Evolutionary conservation across 1,284 basidiomycete genomes (phyloP), one percentile per base, ranked within the genome.

Genomic region (Cryptococcus maquisensis): DNA sequence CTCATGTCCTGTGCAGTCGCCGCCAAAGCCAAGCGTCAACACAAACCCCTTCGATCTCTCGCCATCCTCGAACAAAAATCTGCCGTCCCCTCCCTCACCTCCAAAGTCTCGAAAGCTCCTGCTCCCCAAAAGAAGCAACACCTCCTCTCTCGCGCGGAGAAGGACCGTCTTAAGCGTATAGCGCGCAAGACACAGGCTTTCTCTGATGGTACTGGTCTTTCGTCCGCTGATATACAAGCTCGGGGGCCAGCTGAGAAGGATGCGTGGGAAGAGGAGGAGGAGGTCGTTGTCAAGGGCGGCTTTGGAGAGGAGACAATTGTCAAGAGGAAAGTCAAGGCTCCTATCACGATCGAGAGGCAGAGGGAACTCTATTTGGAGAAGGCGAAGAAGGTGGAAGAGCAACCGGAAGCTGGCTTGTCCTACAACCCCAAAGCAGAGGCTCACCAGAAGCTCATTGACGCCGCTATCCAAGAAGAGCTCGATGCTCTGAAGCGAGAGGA

Each of bases 331-430:
- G 60, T 67, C 28, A 75, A 75, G 50, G 62, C 66, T n/a, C 75
- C 75, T 1, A 53, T 60, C 15, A 75, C 72, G 20, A 48, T 76
- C 20, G 46, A 57, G 18, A 55, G 62, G 32, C 70, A 66, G 47
- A 57, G 66, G 28, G 63, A 65, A 37, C 52, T 57, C 20, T 63
- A 62, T 20, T 47, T 63, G 12, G 51, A 50, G 12, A 49, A 48
- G 5, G 61, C 64, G 39, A 59, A 64, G n/a, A 58, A 57, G 36
- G 51, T 45, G 13, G 81, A 94, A 1, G 74, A 82, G 1, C 74
- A 83, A 6, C 95, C 95, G 0, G 89, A 90, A 61, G 84, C 86
- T 26, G 95, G 95, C 18, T 83, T 86, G 6, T 94, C 90, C n/a
- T 98, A 98, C 76, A 98, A 98, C 73, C 95, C 95, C 0, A 83